These are phyloP conservation scores for Leucoagaricus sp. DNA, from an alignment of 1,284 basidiomycete genomes.

Conservation along the genomic window DNA sequence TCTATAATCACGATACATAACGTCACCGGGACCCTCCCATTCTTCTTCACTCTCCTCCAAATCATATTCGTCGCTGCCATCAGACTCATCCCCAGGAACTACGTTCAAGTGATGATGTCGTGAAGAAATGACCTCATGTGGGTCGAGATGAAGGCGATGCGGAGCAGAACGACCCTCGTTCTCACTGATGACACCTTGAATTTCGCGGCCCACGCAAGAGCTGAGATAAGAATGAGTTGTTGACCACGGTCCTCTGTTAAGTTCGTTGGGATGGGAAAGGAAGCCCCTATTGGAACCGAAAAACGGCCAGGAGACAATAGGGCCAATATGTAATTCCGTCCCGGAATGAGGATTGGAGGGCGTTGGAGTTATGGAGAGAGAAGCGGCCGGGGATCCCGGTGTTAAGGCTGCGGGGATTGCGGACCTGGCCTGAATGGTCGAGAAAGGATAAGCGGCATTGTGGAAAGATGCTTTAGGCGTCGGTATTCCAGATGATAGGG, in stretches of 20 bases:
- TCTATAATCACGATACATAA: constrained; percentile 78
- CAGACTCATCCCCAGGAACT: constrained; percentile 66
- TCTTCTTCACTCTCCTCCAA: constrained; percentile 75
- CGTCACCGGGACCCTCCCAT: constrained; percentile 70
- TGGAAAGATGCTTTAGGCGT: constrained; percentile 41
- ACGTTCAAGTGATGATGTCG: constrained; percentile 65
- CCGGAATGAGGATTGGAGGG: constrained; percentile 18
- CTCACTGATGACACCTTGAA: constrained; percentile 66
- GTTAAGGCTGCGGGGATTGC: constrained; percentile 23
- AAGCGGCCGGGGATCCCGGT: constrained; percentile 18
- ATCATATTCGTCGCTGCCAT: constrained; percentile 74
- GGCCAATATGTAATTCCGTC: constrained; percentile 61
- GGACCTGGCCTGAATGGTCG: constrained; percentile 37
- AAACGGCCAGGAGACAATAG: constrained; percentile 85
- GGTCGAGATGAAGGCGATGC: constrained; percentile 75
- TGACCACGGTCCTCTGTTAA: constrained; percentile 76
- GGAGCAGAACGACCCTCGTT: constrained; percentile 73
- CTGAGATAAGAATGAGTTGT: constrained; percentile 57
- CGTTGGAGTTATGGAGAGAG: constrained; percentile 21
- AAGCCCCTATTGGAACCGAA: constrained; percentile 80
- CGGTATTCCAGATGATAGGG: constrained; percentile 30
- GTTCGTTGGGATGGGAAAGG: constrained; percentile 61
- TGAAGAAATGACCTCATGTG: constrained; percentile 69
- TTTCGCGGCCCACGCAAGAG: constrained; percentile 68
- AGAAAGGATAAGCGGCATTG: constrained; percentile 43